Conservation (phyloP, 805 yeast genomes). For the Sugiyamaella marilandica region DNA sequence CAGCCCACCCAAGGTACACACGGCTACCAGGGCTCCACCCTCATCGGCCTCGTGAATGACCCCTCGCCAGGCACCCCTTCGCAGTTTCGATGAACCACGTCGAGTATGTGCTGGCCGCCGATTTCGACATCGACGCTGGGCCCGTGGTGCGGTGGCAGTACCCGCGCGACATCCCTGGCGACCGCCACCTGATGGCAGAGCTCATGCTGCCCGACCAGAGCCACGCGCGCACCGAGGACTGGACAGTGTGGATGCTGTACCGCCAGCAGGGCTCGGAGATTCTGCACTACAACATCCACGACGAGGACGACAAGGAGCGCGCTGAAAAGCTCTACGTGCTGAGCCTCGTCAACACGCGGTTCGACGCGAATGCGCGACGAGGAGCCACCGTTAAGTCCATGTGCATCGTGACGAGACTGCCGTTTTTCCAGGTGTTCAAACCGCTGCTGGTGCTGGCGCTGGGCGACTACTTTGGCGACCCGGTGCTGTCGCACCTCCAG, state of each 20-base stretch:
- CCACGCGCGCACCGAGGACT: conserved; percentile 52
- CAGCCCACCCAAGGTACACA: too few species aligned
- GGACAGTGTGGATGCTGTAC: conserved; percentile 47
- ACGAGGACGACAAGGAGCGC: conserved; percentile 30
- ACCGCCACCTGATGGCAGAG: conserved; percentile 42
- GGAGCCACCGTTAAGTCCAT: conserved; percentile 59
- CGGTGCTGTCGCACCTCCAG: conserved; percentile 18
- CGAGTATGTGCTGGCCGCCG: conserved; percentile 61
- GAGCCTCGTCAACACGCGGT: conserved; percentile 50
- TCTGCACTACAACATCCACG: conserved; percentile 30
- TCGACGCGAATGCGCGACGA: conserved; percentile 41
- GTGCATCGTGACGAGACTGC: conserved; percentile 51
- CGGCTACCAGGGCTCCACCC: too few species aligned
- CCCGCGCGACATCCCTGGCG: conserved; percentile 38
- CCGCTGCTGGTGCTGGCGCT: conserved; percentile 53
- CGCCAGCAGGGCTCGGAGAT: conserved; percentile 12
- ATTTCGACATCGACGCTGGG: conserved; percentile 75
- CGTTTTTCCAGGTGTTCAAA: conserved; percentile 52
- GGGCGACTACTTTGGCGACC: conserved; percentile 41
- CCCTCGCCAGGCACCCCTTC: too few species aligned
- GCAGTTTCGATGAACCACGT: conserved; percentile 33
- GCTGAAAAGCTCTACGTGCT: conserved; percentile 48
- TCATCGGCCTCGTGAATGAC: too few species aligned
- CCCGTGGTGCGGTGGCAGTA: conserved; percentile 58
- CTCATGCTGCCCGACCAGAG: conserved; percentile 58